phyloP scores from a whole-genome alignment of 2,329 filamentous ascomycete species.

The Teratosphaeria epicoccoides region DNA sequence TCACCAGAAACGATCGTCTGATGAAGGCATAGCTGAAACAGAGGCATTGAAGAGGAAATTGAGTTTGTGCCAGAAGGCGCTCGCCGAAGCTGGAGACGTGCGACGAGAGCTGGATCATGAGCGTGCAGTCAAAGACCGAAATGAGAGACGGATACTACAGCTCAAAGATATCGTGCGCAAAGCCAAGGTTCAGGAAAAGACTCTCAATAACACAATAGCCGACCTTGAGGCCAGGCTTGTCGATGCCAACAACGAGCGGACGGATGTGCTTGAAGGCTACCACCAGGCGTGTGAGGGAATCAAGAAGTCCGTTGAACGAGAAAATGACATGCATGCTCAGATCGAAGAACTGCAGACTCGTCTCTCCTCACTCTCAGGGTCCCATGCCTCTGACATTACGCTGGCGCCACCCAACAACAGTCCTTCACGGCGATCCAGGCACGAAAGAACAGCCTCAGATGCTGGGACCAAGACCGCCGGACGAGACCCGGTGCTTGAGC shows the following conservation, averaged over 20 bases:
- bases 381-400: slow-evolving; percentile 1
- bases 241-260: slow-evolving; percentile 30
- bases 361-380: slow-evolving; percentile 2
- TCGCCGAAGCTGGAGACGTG: slow-evolving; percentile 26
- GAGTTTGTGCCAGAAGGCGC: slow-evolving; percentile 23
- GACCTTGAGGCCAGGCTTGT: slow-evolving; percentile 31
- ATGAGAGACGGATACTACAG: slow-evolving; percentile 28
- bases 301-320: slow-evolving; percentile 14
- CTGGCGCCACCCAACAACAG: background rate
- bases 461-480: background rate
- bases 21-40: slow-evolving; percentile 24
- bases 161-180: slow-evolving; percentile 32
- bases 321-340: slow-evolving; percentile 18
- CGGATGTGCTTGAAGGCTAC: slow-evolving; percentile 28
- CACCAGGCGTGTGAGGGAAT: slow-evolving; percentile 25
- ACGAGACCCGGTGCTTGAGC: slow-evolving; percentile 2
- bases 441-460: slow-evolving; percentile 3
- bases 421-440: background rate
- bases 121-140: slow-evolving; percentile 26
- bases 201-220: slow-evolving; percentile 28
- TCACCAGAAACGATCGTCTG: slow-evolving; percentile 19
- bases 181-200: slow-evolving; percentile 27
- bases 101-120: slow-evolving; percentile 30
- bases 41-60: slow-evolving; percentile 31
- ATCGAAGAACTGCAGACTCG: slow-evolving; percentile 6